phyloP scores from a whole-genome alignment of 106 monocot species.

The Platanthera zijinensis region DNA sequence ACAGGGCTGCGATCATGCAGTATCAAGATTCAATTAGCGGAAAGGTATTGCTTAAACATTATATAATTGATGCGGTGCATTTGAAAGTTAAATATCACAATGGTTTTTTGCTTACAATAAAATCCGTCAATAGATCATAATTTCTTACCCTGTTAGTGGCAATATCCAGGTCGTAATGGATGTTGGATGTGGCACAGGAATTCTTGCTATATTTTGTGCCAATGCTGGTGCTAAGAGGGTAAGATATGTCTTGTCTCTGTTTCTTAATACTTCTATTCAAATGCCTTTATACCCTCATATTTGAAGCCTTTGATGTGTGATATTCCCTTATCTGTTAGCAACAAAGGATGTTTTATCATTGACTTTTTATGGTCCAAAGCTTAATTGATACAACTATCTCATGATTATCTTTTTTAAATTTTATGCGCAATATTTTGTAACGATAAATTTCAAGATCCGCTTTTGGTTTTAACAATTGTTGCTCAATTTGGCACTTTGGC shows the following conservation, averaged over 20 bases:
- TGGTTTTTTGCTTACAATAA: not conserved
- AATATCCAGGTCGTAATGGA: conserved; percentile 72
- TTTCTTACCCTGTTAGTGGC: not conserved
- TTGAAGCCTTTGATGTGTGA: not conserved
- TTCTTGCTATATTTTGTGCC: conserved; percentile 90
- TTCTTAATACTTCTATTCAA: not conserved
- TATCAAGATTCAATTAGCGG: conserved; percentile 79
- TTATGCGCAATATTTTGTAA: not conserved
- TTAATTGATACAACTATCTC: not conserved
- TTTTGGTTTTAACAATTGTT: not conserved
- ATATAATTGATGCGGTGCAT: not conserved
- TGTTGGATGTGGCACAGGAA: conserved; percentile 91
- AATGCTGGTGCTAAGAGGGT: conserved; percentile 83
- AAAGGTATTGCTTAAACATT: conserved; percentile 37
- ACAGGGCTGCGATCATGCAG: conserved; percentile 70
- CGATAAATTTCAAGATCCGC: not conserved
- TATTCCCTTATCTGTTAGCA: not conserved
- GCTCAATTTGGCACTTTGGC: not conserved
- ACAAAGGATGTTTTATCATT: not conserved
- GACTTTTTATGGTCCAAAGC: not conserved
- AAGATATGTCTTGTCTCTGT: conserved; percentile 12
- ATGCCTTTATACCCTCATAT: not conserved
- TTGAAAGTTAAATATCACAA: not conserved
- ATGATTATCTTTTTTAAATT: not conserved
- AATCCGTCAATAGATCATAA: not conserved